phyloP scores from a whole-genome alignment of 495 filamentous ascomycete genomes.

The Penicillium desertorum region DNA sequence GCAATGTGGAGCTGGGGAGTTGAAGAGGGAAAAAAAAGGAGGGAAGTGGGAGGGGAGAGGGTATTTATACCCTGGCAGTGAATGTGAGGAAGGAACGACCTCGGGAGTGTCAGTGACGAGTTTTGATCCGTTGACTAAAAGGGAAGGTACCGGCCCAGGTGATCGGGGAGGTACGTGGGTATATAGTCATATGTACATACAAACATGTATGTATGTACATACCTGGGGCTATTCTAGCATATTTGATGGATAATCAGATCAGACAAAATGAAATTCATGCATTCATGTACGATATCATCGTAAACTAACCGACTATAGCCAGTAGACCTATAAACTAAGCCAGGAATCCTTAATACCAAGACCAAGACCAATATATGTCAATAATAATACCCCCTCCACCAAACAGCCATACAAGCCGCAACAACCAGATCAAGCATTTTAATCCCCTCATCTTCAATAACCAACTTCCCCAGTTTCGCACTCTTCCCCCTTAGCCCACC shows the following conservation, averaged over 20 bases:
- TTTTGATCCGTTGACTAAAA: too few relatives aligned
- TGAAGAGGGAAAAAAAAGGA: not conserved
- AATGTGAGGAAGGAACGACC: not conserved
- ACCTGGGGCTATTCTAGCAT: not conserved
- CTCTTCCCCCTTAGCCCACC: conserved; percentile 81
- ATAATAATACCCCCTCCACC: conserved; percentile 86
- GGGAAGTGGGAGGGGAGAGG: not conserved
- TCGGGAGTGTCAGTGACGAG: too few relatives aligned
- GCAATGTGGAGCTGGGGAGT: too few relatives aligned
- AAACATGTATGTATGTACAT: too few relatives aligned
- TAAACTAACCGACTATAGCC: not conserved
- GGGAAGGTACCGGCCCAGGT: too few relatives aligned
- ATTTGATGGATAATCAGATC: not conserved
- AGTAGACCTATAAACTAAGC: not conserved
- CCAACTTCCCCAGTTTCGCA: conserved; percentile 89
- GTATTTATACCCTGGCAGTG: not conserved
- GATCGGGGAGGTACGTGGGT: not conserved
- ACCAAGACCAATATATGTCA: conserved; percentile 18
- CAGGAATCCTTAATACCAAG: not conserved
- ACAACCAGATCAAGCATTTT: conserved; percentile 96
- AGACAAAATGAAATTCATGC: conserved; percentile 4
- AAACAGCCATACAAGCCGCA: conserved; percentile 85
- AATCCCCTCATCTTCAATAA: conserved; percentile 85
- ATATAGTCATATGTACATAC: too few relatives aligned
- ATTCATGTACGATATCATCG: not conserved